Evolutionary conservation across 2,329 filamentous ascomycete species (phyloP).

Genomic region (Westerdykella ornata): DNA sequence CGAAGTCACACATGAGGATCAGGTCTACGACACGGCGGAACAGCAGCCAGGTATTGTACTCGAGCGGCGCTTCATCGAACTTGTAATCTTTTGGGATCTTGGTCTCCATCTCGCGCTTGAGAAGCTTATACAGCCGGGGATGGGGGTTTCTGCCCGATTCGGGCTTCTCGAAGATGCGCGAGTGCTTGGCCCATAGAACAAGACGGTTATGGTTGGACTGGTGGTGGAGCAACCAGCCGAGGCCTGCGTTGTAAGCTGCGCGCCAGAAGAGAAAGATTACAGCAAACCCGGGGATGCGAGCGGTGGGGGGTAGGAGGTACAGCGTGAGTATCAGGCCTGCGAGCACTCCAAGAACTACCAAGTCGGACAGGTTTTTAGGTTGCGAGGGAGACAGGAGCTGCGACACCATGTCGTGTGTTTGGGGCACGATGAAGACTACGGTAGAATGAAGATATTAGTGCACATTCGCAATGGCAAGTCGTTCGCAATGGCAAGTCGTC

Average conservation of each 20-base stretch:
- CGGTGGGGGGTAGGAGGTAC: conserved; percentile 61
- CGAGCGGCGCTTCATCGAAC: conserved; percentile 85
- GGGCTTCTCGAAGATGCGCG: conserved; percentile 78
- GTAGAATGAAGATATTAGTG: conserved; percentile 11
- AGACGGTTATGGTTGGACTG: conserved; percentile 86
- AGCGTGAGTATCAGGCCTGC: conserved; percentile 66
- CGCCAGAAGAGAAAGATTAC: conserved; percentile 87
- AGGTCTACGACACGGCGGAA: conserved; percentile 93
- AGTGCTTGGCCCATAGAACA: conserved; percentile 79
- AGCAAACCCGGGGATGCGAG: conserved; percentile 73
- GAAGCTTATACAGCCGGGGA: conserved; percentile 71
- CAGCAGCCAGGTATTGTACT: conserved; percentile 98
- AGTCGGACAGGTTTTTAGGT: conserved; percentile 89
- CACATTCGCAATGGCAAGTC: neutral
- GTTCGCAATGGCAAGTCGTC: neutral
- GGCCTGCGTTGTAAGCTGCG: conserved; percentile 85
- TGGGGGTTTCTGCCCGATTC: conserved; percentile 73
- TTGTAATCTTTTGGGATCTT: conserved; percentile 93
- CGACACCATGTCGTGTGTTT: conserved; percentile 98
- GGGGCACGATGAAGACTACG: conserved; percentile 87
- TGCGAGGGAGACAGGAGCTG: conserved; percentile 91
- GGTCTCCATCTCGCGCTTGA: conserved; percentile 86
- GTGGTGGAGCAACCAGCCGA: conserved; percentile 78
- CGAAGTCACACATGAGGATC: conserved; percentile 98
- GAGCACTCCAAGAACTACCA: conserved; percentile 71